Conservation (phyloP, 306 rosid species). For the Begonia peltatifolia region DNA sequence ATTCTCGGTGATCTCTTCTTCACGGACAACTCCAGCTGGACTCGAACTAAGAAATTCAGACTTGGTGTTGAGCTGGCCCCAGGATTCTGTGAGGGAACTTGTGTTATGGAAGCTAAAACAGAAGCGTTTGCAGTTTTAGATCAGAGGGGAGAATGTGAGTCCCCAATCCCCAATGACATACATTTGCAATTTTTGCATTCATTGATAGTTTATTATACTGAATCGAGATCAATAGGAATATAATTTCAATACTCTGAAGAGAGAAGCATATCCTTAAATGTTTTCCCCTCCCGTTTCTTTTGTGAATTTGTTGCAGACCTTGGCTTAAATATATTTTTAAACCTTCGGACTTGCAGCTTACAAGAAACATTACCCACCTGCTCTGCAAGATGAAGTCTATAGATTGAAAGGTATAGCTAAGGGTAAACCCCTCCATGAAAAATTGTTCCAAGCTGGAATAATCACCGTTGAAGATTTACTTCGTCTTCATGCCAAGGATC, state of each 20-base stretch:
- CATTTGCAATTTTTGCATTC: too few relatives aligned
- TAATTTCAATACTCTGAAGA: too few relatives aligned
- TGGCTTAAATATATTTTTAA: too few relatives aligned
- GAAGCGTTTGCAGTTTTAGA: slow-evolving; percentile 79
- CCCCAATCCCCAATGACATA: slow-evolving; percentile 2
- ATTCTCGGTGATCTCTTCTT: slow-evolving; percentile 66
- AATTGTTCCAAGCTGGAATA: slow-evolving; percentile 40
- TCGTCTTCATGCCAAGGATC: slow-evolving; percentile 56
- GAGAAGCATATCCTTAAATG: too few relatives aligned
- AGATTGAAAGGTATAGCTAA: slow-evolving; percentile 78
- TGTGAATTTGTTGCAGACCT: too few relatives aligned
- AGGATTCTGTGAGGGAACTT: slow-evolving; percentile 46
- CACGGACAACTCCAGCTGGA: slow-evolving; percentile 95
- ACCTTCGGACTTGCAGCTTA: slow-evolving; percentile 34
- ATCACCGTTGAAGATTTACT: slow-evolving; percentile 69
- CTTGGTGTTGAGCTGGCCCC: slow-evolving; percentile 60
- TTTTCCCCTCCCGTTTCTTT: too few relatives aligned
- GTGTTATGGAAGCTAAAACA: slow-evolving; percentile 69
- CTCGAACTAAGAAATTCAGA: slow-evolving; percentile 76
- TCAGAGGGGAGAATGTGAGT: slow-evolving; percentile 95
- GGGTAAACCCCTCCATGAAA: slow-evolving; percentile 83
- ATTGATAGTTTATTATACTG: too few relatives aligned
- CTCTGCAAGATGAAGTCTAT: slow-evolving; percentile 78
- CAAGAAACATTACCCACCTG: slow-evolving; percentile 88
- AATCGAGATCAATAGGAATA: too few relatives aligned